Conservation (phyloP, 768 basidiomycete species). For the Psilocybe azurescens region DNA sequence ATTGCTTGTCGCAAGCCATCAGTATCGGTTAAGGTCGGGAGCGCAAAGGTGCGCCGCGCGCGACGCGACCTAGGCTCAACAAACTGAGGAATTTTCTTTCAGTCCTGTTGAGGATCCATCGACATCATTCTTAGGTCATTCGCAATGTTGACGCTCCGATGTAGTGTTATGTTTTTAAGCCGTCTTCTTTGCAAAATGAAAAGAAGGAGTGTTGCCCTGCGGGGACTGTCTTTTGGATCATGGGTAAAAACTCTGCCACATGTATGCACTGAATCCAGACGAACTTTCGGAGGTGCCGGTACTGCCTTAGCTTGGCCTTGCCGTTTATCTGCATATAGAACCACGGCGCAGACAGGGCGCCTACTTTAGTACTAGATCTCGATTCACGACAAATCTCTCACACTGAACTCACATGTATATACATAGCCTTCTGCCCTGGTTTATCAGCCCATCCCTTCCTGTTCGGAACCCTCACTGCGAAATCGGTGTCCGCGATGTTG, state of each 20-base stretch:
- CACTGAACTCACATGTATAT: neutral
- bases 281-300: neutral
- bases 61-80: too few relatives aligned
- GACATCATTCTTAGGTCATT: neutral
- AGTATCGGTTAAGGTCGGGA: too few relatives aligned
- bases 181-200: neutral
- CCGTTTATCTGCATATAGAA: neutral
- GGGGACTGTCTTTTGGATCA: too few relatives aligned
- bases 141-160: neutral
- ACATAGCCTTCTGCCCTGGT: neutral
- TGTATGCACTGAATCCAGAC: neutral
- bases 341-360: neutral
- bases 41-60: neutral
- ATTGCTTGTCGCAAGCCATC: too few relatives aligned
- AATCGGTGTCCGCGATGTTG: slow-evolving; percentile 14
- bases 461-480: slow-evolving; percentile 23
- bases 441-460: slow-evolving; percentile 21
- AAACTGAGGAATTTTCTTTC: too few relatives aligned
- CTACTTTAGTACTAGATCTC: slow-evolving; percentile 8
- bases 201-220: neutral
- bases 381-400: slow-evolving; percentile 2
- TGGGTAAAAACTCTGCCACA: neutral
- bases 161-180: neutral
- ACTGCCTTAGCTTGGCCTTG: slow-evolving; percentile 1
- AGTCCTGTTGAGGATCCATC: too few relatives aligned